Evolutionary conservation across 257 asterid genomes (phyloP), one percentile per base, ranked within the genome.

Genomic region (Apocynum venetum): DNA sequence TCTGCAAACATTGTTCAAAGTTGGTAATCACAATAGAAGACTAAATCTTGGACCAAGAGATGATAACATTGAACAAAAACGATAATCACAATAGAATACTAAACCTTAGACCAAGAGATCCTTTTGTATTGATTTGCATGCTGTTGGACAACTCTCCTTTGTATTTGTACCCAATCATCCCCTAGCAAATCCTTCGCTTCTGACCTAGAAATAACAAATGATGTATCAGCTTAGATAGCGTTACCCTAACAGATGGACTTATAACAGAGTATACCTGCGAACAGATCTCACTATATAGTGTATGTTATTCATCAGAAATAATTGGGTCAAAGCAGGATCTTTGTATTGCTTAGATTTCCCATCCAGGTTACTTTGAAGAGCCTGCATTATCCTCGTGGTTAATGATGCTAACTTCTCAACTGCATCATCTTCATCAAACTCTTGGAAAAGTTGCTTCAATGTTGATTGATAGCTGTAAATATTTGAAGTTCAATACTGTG

Each of bases 121-220:
- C 97, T 88, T 88, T 95, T 95, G 88, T 95, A 95, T 85, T 95
- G 99, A 86, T 90, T 93, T 41, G 99, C 99, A 69, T 95, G 96
- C 82, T 95, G 98, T 86, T 93, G 99, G 70, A 95, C 99, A 53
- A 91, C 88, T 82, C 99, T 84, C 88, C 99, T 85, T 75, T 95
- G 98, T 83, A 95, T 93, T 84, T 93, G 98, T 80, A 95, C 99
- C 99, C 99, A 95, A 81, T 95, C 99, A 82, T 93, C 93, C 46
- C 99, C 99, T 77, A 95, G 80, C 81, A 95, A 79, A 84, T 95
- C 96, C 87, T 95, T 95, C 48, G 97, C 99, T 81, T 95, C 99
- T n/a, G 97, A 95, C 89, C 99, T 95, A 71, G 56, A 84, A 74
- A 73, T 65, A 36, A 79, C 69, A 31, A 51, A 79, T 73, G 44